Conservation (phyloP, 108 stramenopile genomes). For the Cyclostephanos tholiformis region DNA sequence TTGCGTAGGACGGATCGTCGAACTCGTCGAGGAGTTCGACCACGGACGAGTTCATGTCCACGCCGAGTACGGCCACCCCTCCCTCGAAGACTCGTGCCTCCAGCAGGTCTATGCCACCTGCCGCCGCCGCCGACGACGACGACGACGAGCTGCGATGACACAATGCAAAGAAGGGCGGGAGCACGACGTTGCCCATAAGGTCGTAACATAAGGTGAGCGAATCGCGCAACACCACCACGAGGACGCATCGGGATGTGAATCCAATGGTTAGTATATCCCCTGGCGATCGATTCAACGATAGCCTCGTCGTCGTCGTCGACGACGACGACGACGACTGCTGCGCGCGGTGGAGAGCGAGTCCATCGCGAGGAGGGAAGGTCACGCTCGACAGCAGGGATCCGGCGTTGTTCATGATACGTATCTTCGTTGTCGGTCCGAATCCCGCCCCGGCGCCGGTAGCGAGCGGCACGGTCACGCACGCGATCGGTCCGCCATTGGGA, state of each 20-base stretch:
- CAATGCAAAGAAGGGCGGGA: conserved; percentile 77
- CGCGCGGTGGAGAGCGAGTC: background rate
- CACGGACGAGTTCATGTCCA: conserved; percentile 65
- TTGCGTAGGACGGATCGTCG: conserved; percentile 68
- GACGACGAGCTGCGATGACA: conserved; percentile 12
- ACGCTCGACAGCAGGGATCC: conserved; percentile 57
- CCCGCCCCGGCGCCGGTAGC: conserved; percentile 50
- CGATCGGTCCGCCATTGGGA: conserved; percentile 86
- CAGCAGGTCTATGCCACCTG: conserved; percentile 53
- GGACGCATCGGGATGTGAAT: conserved; percentile 65
- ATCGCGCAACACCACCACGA: conserved; percentile 74
- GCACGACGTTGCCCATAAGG: conserved; percentile 53
- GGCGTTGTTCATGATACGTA: conserved; percentile 75
- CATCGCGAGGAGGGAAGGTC: conserved; percentile 59
- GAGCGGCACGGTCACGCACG: conserved; percentile 67
- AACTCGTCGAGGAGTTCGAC: conserved; percentile 84
- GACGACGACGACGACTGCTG: too few relatives aligned
- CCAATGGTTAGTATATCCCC: conserved; percentile 77
- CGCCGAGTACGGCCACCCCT: conserved; percentile 74
- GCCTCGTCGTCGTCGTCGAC: conserved; percentile 26
- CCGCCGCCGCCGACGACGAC: background rate
- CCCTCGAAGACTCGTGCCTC: conserved; percentile 75
- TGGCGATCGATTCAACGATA: conserved; percentile 26
- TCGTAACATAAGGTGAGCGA: conserved; percentile 76
- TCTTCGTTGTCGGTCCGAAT: conserved; percentile 34